Conservation (phyloP, 768 basidiomycete species). For the Agrocybe praecox region DNA sequence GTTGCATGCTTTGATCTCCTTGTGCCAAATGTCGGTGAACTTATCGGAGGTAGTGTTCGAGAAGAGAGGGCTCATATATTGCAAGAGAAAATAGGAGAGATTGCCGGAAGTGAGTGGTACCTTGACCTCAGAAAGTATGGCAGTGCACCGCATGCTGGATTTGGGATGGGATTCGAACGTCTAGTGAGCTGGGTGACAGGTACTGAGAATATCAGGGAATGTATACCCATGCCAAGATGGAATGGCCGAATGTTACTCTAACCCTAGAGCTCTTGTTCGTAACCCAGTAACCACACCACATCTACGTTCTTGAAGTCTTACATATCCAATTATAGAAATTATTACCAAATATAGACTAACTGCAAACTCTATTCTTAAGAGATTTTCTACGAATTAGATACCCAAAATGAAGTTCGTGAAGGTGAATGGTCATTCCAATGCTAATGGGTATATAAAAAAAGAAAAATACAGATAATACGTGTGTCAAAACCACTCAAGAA, state of each 20-base stretch:
- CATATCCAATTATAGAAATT: no score
- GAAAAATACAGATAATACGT: neutral
- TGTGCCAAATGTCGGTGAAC: constrained; percentile 85
- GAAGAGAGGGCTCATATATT: constrained; percentile 70
- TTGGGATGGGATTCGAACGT: constrained; percentile 95
- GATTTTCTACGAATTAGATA: no score
- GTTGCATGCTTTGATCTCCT: constrained; percentile 97
- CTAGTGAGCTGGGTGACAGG: constrained; percentile 87
- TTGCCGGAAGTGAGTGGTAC: constrained; percentile 68
- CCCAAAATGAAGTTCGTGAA: neutral
- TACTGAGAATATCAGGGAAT: constrained; percentile 89
- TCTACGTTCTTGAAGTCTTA: neutral
- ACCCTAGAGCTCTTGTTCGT: neutral
- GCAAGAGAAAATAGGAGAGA: constrained; percentile 46
- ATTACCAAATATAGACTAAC: no score
- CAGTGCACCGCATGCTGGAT: constrained; percentile 91
- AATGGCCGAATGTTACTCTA: constrained; percentile 74
- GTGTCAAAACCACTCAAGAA: no score
- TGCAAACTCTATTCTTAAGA: no score
- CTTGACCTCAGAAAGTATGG: constrained; percentile 82
- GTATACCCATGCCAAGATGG: constrained; percentile 92
- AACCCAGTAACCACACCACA: neutral
- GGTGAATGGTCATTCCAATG: constrained; percentile 1
- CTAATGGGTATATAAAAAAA: constrained; percentile 4
- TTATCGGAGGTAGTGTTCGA: constrained; percentile 89